Evolutionary conservation across 164 flowering plant genomes (phyloP), one percentile per base, ranked within the genome.

Genomic region (Sedum album): DNA sequence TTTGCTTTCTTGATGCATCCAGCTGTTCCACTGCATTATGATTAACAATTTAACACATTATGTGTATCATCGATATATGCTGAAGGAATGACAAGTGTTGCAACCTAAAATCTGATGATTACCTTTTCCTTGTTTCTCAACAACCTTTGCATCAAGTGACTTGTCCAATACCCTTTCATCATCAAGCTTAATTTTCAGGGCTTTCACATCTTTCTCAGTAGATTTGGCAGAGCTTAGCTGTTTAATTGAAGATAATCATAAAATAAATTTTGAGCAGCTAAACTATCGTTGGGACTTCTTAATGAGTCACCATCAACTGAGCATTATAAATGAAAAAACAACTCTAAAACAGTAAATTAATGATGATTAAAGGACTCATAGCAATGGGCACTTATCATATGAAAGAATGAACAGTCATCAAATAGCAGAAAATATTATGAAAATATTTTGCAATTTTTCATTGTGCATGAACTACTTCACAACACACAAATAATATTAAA

Each of bases 51-150:
- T 35, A 3, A 35, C 7, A 35, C 38, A 53, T 10, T 39, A 18
- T 30, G 0, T 11, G 51, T 46, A 66, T 55, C 53, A 63, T 46
- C 15, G 51, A 7, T 31, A 3, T 26, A 44, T 33, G 35, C 6
- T 23, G 4, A 41, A 60, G 46, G 18, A 55, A 8, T 36, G 17
- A 11, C 9, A 15, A 31, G 21, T n/a, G 23, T 10, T 2, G 18
- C 39, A 23, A 41, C 25, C 4, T 20, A 31, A 65, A 49, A 30
- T 9, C 3, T 66, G 28, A 30, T 49, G 70, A 30, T 26, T 53
- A 88, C 98, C 96, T 88, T 81, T 89, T 26, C 84, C 86, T 70
- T 87, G 86, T 42, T 70, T 73, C 75, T 91, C 97, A 71, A 84
- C 78, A 48, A 84, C 48, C 77, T 88, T 88, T 46, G 89, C 90